A percentile compares a stretch with the other conserved stretches of the same genome.
Evolutionary conservation across 192 early-diverging fungal species (phyloP).

Genomic region (Coemansia sp.): DNA sequence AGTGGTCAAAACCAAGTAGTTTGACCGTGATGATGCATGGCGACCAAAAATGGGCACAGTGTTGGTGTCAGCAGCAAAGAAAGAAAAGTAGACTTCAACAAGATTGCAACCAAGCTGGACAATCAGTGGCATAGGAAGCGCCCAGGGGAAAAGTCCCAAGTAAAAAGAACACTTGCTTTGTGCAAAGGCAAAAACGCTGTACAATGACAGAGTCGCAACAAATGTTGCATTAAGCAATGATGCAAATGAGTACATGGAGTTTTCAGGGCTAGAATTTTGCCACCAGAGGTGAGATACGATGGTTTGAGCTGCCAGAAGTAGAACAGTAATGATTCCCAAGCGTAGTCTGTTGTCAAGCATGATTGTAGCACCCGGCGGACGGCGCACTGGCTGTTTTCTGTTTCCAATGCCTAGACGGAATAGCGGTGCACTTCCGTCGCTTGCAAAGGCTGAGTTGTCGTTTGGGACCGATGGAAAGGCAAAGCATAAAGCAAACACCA

Average conservation of each 20-base stretch:
- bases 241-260: background rate
- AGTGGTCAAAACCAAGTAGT: slow-evolving; percentile 15
- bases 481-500: background rate
- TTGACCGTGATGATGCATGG: slow-evolving; percentile 20
- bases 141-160: slow-evolving; percentile 29
- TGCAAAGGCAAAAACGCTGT: slow-evolving; percentile 1
- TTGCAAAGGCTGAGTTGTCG: background rate
- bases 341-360: background rate
- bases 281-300: background rate
- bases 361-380: background rate
- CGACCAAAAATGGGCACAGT: slow-evolving; percentile 19
- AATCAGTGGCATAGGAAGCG: slow-evolving; percentile 2
- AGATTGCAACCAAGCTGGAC: slow-evolving; percentile 11
- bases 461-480: background rate
- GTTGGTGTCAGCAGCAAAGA: slow-evolving; percentile 22
- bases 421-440: background rate
- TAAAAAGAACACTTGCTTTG: slow-evolving; percentile 6
- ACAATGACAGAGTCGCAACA: background rate
- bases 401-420: background rate
- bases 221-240: background rate
- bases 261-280: background rate
- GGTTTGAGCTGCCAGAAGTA: background rate
- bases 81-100: slow-evolving; percentile 31
- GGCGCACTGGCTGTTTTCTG: background rate
- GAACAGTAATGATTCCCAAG: background rate